Base-by-base conservation (phyloP, 257 asterid species). In the Sherardia arvensis region DNA sequence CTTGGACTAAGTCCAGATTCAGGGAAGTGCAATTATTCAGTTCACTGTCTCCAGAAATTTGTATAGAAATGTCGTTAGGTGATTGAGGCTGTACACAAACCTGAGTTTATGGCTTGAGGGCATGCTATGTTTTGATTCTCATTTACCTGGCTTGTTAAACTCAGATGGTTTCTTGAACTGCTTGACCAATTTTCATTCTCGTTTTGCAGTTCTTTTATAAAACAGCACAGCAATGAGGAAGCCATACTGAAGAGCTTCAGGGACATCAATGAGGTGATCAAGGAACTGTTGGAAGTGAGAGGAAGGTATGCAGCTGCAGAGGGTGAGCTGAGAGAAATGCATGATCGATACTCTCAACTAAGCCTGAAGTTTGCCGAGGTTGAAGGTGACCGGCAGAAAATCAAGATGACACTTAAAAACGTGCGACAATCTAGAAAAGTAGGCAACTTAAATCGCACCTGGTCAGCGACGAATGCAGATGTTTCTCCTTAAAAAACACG, bases 331-430 rank as follows among this genome's bases (percentile, higher is more conserved):
- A 79, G 79, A 62, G 96, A 93, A 26, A 93, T 93, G 97, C 99
- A 90, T 9, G 84, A 87, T 12, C 75, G 94, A 20, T 90, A 87
- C 88, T 90, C 99, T 48, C 83, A 73, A 61, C 83, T 93, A 26
- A 90, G 99, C 81, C 96, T 93, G 73, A 91, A 85, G 71, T 87
- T 90, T 53, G 99, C 97, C 0, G 99, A 90, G 83, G 96, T 93
- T 33, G 97, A 93, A 85, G 99, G 99, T 27, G 99, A 93, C 71
- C 66, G 95, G 48, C 95, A 93, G 76, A 87, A 87, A 70, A 91
- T 93, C 71, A 81, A 66, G 83, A 90, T 90, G 94, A 87, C 85
- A 0, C 84, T 90, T 33, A 93, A 85, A 79, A 89, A 81, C 25
- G 80, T 80, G 18, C 79, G 96, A 9, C 21, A 85, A 26, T 78